These are phyloP conservation scores for Penicillium sp. DNA, from an alignment of 2,329 filamentous ascomycete genomes.

Conservation along the genomic window DNA sequence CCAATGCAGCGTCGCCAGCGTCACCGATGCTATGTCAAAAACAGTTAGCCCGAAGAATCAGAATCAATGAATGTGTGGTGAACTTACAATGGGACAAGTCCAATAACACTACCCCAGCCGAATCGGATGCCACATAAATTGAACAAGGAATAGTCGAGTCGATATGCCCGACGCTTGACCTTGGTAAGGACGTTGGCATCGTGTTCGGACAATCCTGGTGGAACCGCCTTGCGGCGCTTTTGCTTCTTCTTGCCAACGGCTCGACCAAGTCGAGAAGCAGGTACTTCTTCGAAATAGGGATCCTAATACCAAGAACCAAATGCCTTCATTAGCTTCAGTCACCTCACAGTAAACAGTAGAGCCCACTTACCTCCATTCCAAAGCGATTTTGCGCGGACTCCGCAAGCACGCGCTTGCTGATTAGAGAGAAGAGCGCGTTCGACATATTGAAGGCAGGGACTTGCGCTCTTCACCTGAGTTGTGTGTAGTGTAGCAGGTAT, in stretches of 20 bases:
- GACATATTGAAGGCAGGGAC: slow-evolving; percentile 24
- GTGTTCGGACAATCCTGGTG: slow-evolving; percentile 76
- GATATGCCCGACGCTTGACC: slow-evolving; percentile 82
- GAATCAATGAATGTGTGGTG: neutral
- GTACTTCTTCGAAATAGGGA: slow-evolving; percentile 83
- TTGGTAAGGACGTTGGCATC: slow-evolving; percentile 81
- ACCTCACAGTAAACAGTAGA: neutral
- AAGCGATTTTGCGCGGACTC: slow-evolving; percentile 43
- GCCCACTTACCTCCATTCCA: slow-evolving; percentile 39
- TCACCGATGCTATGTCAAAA: slow-evolving; percentile 66
- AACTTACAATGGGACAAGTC: slow-evolving; percentile 75
- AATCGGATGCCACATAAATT: slow-evolving; percentile 79
- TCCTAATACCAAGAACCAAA: slow-evolving; percentile 57
- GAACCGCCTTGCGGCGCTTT: slow-evolving; percentile 81
- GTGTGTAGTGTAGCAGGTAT: neutral
- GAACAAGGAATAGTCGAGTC: slow-evolving; percentile 81
- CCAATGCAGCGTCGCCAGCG: slow-evolving; percentile 69
- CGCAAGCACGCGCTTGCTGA: slow-evolving; percentile 37
- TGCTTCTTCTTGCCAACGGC: slow-evolving; percentile 70
- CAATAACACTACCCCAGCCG: slow-evolving; percentile 87
- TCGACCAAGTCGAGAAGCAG: slow-evolving; percentile 68
- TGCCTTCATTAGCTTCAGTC: neutral
- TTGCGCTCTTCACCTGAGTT: neutral
- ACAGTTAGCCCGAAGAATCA: neutral
- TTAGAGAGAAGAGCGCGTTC: slow-evolving; percentile 25